These are phyloP conservation scores for Aeschynomene evenia DNA, from an alignment of 306 rosid species.

Conservation along the genomic window DNA sequence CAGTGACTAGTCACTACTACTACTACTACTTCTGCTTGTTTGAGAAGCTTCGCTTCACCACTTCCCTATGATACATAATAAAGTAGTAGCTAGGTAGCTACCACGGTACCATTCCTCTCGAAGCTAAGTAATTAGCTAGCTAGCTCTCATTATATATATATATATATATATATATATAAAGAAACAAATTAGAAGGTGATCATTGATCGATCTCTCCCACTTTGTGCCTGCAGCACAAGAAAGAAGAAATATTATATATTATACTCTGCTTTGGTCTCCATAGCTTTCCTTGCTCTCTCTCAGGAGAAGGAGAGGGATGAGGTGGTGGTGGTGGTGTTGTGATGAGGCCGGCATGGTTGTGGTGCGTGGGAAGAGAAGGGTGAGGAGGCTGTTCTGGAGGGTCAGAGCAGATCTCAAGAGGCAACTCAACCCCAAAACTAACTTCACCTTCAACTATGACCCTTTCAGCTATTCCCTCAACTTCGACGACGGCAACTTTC, in stretches of 20 bases:
- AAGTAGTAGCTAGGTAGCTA: no score
- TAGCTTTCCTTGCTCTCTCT: neutral
- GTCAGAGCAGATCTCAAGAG: constrained; percentile 49
- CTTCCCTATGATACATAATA: no score
- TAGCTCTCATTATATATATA: no score
- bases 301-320: neutral
- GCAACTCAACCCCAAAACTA: constrained; percentile 32
- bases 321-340: constrained; percentile 23
- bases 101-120: no score
- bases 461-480: constrained; percentile 67
- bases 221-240: neutral
- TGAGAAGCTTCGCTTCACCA: no score
- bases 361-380: constrained; percentile 40
- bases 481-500: constrained; percentile 59
- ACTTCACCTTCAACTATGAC: constrained; percentile 52
- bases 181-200: no score
- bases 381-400: constrained; percentile 56
- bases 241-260: no score
- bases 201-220: no score
- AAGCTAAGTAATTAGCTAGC: no score
- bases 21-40: no score
- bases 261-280: neutral
- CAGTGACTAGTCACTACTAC: no score
- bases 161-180: no score
- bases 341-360: constrained; percentile 37